Base-by-base conservation (phyloP, 192 early-diverging fungal species). In the Linnemannia hyalina region DNA sequence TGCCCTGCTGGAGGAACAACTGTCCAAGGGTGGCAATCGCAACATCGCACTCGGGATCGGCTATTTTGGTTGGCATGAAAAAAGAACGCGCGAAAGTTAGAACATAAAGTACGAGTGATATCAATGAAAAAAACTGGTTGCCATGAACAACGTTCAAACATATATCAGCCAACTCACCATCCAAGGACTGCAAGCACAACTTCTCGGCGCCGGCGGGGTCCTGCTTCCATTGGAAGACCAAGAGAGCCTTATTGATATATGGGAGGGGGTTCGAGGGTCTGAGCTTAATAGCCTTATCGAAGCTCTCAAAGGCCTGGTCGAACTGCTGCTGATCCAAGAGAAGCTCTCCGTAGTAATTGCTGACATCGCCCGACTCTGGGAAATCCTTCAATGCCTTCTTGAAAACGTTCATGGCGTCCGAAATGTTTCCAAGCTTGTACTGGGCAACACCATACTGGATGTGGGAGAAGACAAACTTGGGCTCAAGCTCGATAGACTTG, bases 321-420 rank as follows among this genome's bases (percentile, higher is more conserved):
- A 95, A 94, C 38, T 92, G 90, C 76, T 95, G 94, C 82, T 96
- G 95, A 81, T 99, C 98, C 70, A 96, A 89, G 49, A 99, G 87
- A 32, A 99, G 90, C 90, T 99, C 98, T 84, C 97, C 98, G 63
- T 98, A 97, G 89, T 99, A 99, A 91, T 99, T 99, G 93, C 94
- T 96, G 32, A 98, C 94, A 84, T 99, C 98, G 54, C 95, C 93
- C 57, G 92, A 93, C 18, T 93, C 86, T 41, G 93, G 88, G 91
- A 99, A 99, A 75, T 93, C 92, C 77, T 91, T 89, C 77, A 94
- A 90, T 3, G 96, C 95, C 82, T 94, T 94, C 81, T 93, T 92
- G 88, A 99, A 99, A 29, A 93, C 96, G 23, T 80, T 81, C 91
- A 95, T 92, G 23, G 97, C 95, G 8, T 90, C 90, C 38, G 90